phyloP scores from a whole-genome alignment of 352 stramenopile species.

The Peronosclerospora sorghi region DNA sequence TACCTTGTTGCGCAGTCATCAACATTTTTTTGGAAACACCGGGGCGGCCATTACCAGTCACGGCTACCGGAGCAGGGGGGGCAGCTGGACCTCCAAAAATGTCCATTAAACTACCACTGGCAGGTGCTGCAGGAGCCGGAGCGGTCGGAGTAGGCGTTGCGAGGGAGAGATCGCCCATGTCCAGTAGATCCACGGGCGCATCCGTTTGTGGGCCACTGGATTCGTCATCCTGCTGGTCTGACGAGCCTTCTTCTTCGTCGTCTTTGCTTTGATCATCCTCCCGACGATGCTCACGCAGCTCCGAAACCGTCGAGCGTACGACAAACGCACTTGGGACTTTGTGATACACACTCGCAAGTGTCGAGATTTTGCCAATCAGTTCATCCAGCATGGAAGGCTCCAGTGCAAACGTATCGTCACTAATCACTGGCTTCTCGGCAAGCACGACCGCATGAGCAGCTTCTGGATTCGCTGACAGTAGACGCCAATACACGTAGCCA shows the following conservation, averaged over 20 bases:
- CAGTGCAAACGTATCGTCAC: slow-evolving; percentile 94
- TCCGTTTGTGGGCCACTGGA: slow-evolving; percentile 15
- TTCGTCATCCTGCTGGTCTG: slow-evolving; percentile 42
- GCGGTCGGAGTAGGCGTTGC: slow-evolving; percentile 34
- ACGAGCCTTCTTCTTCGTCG: slow-evolving; percentile 50
- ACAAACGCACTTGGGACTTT: slow-evolving; percentile 85
- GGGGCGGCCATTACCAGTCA: slow-evolving; percentile 3
- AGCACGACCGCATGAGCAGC: slow-evolving; percentile 96
- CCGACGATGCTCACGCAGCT: slow-evolving; percentile 56
- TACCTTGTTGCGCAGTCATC: slow-evolving; percentile 70
- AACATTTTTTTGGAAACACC: slow-evolving; percentile 55
- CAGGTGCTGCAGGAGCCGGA: slow-evolving; percentile 20
- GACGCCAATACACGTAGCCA: slow-evolving; percentile 99
- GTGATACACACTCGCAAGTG: slow-evolving; percentile 97
- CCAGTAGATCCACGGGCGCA: slow-evolving; percentile 56
- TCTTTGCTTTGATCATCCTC: slow-evolving; percentile 61
- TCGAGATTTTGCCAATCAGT: slow-evolving; percentile 96
- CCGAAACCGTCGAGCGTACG: slow-evolving; percentile 69
- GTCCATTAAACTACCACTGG: slow-evolving; percentile 49
- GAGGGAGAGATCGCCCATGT: slow-evolving; percentile 81
- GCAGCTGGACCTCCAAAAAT: slow-evolving; percentile 66
- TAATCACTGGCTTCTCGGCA: slow-evolving; percentile 98
- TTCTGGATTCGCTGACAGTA: slow-evolving; percentile 97
- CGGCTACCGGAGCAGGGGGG: slow-evolving; percentile 21
- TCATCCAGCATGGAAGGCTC: slow-evolving; percentile 93